Evolutionary conservation across 495 filamentous ascomycete species (phyloP).

Genomic region (Hypoxylon cercidicola): DNA sequence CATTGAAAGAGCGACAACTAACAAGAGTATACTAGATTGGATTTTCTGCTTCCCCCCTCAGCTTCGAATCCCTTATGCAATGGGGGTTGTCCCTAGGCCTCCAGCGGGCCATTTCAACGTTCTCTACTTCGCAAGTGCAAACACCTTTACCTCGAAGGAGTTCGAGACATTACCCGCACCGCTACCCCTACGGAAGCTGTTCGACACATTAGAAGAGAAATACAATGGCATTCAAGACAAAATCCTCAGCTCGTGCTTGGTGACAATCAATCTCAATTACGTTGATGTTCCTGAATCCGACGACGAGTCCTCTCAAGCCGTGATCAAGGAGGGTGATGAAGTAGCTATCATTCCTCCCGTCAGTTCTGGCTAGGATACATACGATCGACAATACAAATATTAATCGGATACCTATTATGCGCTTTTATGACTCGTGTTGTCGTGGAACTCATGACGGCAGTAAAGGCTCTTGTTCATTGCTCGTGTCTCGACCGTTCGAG

Average conservation of each 20-base stretch:
- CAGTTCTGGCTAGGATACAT: slow-evolving; percentile 71
- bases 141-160: slow-evolving; percentile 75
- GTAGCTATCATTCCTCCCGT: slow-evolving; percentile 98
- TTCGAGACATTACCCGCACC: slow-evolving; percentile 80
- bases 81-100: slow-evolving; percentile 52
- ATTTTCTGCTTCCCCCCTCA: neutral
- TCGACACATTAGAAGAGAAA: slow-evolving; percentile 73
- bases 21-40: slow-evolving; percentile 19
- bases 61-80: slow-evolving; percentile 15
- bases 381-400: slow-evolving; percentile 4
- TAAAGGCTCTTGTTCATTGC: slow-evolving; percentile 36
- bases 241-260: slow-evolving; percentile 78
- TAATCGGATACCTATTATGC: slow-evolving; percentile 3
- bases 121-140: slow-evolving; percentile 87
- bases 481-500: slow-evolving; percentile 1
- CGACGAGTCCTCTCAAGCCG: slow-evolving; percentile 44
- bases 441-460: slow-evolving; percentile 18
- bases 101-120: slow-evolving; percentile 74
- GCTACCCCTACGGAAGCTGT: slow-evolving; percentile 72
- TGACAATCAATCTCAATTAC: slow-evolving; percentile 91
- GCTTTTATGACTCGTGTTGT: neutral
- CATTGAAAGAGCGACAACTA: slow-evolving; percentile 33
- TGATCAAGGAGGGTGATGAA: slow-evolving; percentile 84
- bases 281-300: slow-evolving; percentile 71
- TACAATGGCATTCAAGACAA: slow-evolving; percentile 83